These are phyloP conservation scores for Pythium monospermum DNA, from an alignment of 352 stramenopile species.

Conservation along the genomic window DNA sequence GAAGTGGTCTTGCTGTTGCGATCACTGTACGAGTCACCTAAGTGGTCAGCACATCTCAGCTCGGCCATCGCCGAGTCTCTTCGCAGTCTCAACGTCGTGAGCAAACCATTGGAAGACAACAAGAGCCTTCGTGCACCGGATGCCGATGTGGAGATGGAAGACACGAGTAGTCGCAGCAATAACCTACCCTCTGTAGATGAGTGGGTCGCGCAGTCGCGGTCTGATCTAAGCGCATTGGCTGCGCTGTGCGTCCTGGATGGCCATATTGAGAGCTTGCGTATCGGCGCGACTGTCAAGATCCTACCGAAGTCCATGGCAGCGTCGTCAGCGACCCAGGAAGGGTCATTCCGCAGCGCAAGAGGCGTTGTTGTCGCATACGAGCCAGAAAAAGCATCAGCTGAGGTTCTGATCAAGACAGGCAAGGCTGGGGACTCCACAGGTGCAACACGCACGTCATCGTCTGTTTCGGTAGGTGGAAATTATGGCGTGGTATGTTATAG, in stretches of 20 bases:
- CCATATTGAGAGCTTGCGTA: conserved; percentile 76
- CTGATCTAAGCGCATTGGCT: conserved; percentile 63
- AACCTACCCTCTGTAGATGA: conserved; percentile 42
- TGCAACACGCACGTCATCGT: conserved; percentile 6
- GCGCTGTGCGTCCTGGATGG: conserved; percentile 79
- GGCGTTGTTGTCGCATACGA: conserved; percentile 79
- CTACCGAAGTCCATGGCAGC: conserved; percentile 38
- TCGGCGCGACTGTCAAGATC: conserved; percentile 82
- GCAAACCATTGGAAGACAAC: conserved; percentile 33
- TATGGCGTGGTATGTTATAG: no score
- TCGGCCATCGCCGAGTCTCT: conserved; percentile 53
- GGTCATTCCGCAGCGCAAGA: conserved; percentile 62
- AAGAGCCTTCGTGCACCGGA: conserved; percentile 26
- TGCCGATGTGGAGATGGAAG: conserved; percentile 83
- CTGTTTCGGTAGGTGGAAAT: conserved; percentile 27
- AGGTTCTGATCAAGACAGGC: conserved; percentile 58
- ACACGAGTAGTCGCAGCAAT: conserved; percentile 37
- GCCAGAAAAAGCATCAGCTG: conserved; percentile 71
- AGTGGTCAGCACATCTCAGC: conserved; percentile 69
- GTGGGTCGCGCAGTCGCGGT: conserved; percentile 45
- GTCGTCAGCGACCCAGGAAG: conserved; percentile 67
- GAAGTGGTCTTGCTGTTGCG: conserved; percentile 81
- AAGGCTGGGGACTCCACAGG: conserved; percentile 35
- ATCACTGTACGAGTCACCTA: conserved; percentile 72
- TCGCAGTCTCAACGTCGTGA: conserved; percentile 30